Percentiles rank a stretch among this genome's conserved stretches.
Evolutionary conservation across 495 filamentous ascomycete species (phyloP).

Genomic region (Eremomyces bilateralis): DNA sequence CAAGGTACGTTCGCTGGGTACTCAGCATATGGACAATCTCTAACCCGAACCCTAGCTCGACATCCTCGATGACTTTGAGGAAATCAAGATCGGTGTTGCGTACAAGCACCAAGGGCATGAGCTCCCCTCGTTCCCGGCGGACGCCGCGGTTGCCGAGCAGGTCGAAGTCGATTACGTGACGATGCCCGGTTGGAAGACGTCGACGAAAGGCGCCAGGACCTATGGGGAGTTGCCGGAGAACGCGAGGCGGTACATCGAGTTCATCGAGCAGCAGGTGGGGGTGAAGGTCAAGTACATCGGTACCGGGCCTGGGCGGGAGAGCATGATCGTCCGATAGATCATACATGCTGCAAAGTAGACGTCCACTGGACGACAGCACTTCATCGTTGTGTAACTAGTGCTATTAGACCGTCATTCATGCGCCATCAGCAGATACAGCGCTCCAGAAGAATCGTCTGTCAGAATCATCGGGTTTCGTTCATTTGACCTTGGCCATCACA

Average conservation of each 20-base stretch:
- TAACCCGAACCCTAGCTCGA: no score
- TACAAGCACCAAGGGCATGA: conserved; percentile 38
- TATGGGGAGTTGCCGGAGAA: conserved; percentile 53
- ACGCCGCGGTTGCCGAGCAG: conserved; percentile 35
- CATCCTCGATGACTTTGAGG: conserved; percentile 61
- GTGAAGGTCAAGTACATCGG: conserved; percentile 51
- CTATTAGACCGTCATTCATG: no score
- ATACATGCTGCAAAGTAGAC: no score
- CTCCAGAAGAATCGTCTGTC: no score
- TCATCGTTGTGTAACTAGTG: no score
- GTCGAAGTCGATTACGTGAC: conserved; percentile 49
- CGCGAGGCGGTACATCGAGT: conserved; percentile 53
- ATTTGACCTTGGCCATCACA: conserved; percentile 78
- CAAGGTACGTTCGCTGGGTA: no score
- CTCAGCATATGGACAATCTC: no score
- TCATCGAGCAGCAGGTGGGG: conserved; percentile 53
- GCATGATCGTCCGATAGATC: conserved; percentile 40
- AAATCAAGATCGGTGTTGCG: conserved; percentile 55
- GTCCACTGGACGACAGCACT: no score
- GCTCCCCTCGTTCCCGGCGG: conserved; percentile 42
- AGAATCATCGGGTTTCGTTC: conserved; percentile 6
- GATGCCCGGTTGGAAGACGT: conserved; percentile 63
- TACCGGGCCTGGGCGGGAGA: conserved; percentile 50
- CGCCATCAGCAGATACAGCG: no score
- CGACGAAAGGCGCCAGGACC: conserved; percentile 24